Evolutionary conservation across 257 asterid species (phyloP).

Genomic region (Ligustrum vulgare): DNA sequence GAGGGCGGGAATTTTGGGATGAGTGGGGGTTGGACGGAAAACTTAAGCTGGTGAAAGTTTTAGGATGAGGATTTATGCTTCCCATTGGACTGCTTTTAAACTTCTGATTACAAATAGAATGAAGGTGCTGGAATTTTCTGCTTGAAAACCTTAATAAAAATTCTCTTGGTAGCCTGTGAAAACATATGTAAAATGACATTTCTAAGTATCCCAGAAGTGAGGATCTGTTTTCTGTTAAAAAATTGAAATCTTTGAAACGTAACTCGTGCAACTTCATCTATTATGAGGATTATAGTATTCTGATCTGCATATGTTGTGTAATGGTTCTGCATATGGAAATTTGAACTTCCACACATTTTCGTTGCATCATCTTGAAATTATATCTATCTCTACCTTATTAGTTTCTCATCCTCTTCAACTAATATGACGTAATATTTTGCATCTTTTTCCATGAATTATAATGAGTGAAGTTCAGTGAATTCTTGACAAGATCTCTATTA

Average conservation of each 20-base stretch:
- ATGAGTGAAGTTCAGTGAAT: neutral
- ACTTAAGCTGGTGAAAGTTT: neutral
- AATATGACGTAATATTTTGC: neutral
- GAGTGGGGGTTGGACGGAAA: neutral
- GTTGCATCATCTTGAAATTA: neutral
- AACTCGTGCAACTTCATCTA: neutral
- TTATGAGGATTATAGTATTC: neutral
- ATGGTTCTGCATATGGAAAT: neutral
- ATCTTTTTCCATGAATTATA: neutral
- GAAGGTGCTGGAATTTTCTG: neutral
- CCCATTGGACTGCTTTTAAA: neutral
- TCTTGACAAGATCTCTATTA: constrained; percentile 16
- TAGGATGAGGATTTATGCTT: neutral
- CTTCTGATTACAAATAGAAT: neutral
- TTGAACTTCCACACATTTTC: neutral
- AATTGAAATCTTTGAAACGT: neutral
- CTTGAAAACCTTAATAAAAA: neutral
- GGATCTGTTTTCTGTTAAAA: neutral
- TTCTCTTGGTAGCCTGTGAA: neutral
- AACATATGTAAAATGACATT: neutral
- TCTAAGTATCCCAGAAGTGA: neutral
- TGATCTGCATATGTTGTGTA: neutral
- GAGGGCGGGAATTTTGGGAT: neutral
- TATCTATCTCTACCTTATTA: neutral
- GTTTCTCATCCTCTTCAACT: neutral